Conservation (phyloP, 768 basidiomycete species). For the Terana coerulea region DNA sequence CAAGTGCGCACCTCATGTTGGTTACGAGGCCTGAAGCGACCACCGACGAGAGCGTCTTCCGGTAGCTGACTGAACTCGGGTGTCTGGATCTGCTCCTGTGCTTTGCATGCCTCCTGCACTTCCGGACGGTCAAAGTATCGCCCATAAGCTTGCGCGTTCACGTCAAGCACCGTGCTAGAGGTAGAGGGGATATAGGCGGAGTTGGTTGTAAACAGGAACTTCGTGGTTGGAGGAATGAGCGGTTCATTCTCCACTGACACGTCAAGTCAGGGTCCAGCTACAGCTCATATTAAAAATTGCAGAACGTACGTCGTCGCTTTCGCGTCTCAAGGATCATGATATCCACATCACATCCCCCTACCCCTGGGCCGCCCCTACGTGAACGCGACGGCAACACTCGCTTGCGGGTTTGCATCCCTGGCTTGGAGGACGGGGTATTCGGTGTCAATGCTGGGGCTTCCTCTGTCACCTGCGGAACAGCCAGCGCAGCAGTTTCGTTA, state of each 20-base stretch:
- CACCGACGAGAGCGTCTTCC: constrained; percentile 53
- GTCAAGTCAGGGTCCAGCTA: background rate
- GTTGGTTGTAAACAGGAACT: constrained; percentile 74
- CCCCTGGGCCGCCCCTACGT: constrained; percentile 75
- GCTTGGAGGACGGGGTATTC: background rate
- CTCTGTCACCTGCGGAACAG: background rate
- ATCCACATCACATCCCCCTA: constrained; percentile 78
- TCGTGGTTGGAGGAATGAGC: constrained; percentile 61
- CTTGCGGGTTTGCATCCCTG: constrained; percentile 41
- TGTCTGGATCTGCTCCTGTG: constrained; percentile 72
- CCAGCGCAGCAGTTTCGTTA: background rate
- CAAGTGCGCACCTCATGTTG: constrained; percentile 61
- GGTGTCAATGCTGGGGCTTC: background rate
- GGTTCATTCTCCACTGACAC: constrained; percentile 64
- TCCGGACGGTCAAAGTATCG: constrained; percentile 78
- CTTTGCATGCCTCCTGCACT: constrained; percentile 65
- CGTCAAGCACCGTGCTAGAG: constrained; percentile 35
- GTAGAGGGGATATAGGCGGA: constrained; percentile 44
- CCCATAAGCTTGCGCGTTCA: constrained; percentile 61
- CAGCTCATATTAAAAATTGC: background rate
- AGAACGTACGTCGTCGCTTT: constrained; percentile 65
- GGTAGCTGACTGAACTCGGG: constrained; percentile 57
- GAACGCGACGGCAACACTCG: constrained; percentile 81
- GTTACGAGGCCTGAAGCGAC: constrained; percentile 67
- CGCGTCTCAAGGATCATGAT: constrained; percentile 80